A percentile compares a stretch with the other conserved stretches of the same genome.
Evolutionary conservation across 805 yeast species (phyloP).

Genomic region (Candida hungchunana): DNA sequence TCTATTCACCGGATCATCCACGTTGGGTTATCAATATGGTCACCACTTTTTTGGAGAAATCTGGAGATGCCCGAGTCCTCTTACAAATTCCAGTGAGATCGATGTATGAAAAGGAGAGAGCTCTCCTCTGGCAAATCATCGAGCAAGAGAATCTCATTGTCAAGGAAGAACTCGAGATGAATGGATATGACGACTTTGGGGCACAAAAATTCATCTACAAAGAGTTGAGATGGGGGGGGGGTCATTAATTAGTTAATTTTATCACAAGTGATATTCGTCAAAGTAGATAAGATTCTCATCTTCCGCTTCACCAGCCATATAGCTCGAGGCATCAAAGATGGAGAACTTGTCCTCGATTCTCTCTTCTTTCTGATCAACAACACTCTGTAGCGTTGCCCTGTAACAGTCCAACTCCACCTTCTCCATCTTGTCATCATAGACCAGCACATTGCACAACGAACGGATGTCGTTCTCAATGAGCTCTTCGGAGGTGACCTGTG

Average conservation of each 20-base stretch:
- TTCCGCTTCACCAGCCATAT: constrained; percentile 33
- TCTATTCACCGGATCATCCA: constrained; percentile 83
- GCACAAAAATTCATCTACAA: constrained; percentile 49
- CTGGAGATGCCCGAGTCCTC: constrained; percentile 42
- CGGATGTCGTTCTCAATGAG: constrained; percentile 69
- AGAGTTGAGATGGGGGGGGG: constrained; percentile 28
- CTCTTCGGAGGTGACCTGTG: constrained; percentile 80
- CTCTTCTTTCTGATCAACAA: constrained; percentile 53
- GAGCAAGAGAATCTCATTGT: constrained; percentile 27
- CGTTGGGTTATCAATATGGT: constrained; percentile 63
- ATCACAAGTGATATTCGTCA: constrained; percentile 42
- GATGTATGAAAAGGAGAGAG: constrained; percentile 63
- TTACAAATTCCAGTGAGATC: constrained; percentile 75
- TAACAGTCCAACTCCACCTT: constrained; percentile 57
- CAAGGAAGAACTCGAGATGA: constrained; percentile 31
- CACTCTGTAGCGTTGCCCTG: constrained; percentile 80
- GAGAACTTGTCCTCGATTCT: constrained; percentile 30
- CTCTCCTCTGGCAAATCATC: constrained; percentile 53
- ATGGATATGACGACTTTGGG: constrained; percentile 87
- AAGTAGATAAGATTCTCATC: constrained; percentile 36
- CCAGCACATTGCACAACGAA: constrained; percentile 80
- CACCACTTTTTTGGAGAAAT: constrained; percentile 36
- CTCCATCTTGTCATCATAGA: constrained; percentile 83
- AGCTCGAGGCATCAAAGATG: constrained; percentile 40
- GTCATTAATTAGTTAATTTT: too few species aligned